These are phyloP conservation scores for Phytopythium helicoides DNA, from an alignment of 352 stramenopile genomes.

Conservation along the genomic window DNA sequence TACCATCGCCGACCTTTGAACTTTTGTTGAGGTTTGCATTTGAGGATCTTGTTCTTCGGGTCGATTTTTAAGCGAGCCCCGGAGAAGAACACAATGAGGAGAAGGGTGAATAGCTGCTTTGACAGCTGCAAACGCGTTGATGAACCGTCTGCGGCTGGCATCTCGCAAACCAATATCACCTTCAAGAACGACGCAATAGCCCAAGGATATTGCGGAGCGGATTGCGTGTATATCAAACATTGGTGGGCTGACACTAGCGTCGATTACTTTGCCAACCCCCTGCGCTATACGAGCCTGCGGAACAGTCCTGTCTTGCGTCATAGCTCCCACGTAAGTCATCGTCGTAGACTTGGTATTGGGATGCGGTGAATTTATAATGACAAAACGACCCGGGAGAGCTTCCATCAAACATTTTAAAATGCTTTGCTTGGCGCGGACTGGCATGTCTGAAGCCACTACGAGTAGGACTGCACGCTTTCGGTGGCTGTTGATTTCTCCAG, in stretches of 20 bases:
- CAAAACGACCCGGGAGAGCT: constrained; percentile 68
- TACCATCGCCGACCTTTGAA: constrained; percentile 17
- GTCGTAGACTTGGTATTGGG: too few species aligned
- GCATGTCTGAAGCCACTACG: constrained; percentile 68
- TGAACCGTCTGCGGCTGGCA: constrained; percentile 49
- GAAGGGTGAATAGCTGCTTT: constrained; percentile 60
- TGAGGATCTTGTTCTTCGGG: not conserved
- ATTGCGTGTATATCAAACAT: constrained; percentile 39
- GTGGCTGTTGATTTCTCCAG: constrained; percentile 14
- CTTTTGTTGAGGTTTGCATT: not conserved
- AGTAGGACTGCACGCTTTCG: constrained; percentile 62
- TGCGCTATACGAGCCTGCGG: too few species aligned
- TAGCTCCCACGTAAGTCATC: too few species aligned
- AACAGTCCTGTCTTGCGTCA: too few species aligned
- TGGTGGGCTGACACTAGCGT: not conserved
- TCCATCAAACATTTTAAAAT: constrained; percentile 43
- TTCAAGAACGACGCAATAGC: constrained; percentile 71
- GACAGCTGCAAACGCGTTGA: constrained; percentile 58
- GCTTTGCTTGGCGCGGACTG: constrained; percentile 20
- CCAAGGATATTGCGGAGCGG: constrained; percentile 32
- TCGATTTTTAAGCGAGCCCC: constrained; percentile 48
- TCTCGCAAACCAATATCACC: constrained; percentile 73
- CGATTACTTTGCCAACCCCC: too few species aligned
- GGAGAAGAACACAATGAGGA: constrained; percentile 63
- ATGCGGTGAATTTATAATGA: constrained; percentile 40